Conservation (phyloP, 2,329 filamentous ascomycete species). For the Fusarium globosum region DNA sequence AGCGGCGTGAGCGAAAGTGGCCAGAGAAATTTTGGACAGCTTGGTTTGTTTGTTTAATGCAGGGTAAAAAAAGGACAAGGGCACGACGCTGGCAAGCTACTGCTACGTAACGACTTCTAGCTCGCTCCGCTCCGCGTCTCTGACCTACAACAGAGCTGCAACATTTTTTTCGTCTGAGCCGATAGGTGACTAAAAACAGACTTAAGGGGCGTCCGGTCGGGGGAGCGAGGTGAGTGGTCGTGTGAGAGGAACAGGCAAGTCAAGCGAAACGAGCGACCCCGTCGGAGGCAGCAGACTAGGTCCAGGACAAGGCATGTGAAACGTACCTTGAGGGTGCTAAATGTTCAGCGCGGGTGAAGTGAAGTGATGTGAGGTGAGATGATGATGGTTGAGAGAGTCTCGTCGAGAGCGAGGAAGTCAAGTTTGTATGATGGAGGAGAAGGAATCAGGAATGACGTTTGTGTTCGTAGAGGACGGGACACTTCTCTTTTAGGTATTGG, state of each 20-base stretch:
- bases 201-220: constrained; percentile 39
- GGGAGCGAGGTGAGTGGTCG: constrained; percentile 28
- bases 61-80: constrained; percentile 33
- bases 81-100: constrained; percentile 22
- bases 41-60: constrained; percentile 23
- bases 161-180: constrained; percentile 15
- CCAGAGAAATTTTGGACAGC: constrained; percentile 39
- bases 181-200: constrained; percentile 23
- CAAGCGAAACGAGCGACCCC: constrained; percentile 41
- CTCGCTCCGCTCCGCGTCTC: constrained; percentile 32
- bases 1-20: constrained; percentile 43
- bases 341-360: background rate
- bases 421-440: constrained; percentile 13
- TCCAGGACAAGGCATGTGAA: constrained; percentile 24
- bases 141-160: constrained; percentile 26
- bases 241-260: constrained; percentile 41
- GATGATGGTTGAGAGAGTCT: constrained; percentile 3
- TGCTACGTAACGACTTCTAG: constrained; percentile 35
- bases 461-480: constrained; percentile 24
- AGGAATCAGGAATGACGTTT: constrained; percentile 36
- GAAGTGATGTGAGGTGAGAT: background rate
- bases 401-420: constrained; percentile 1
- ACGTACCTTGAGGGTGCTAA: constrained; percentile 34
- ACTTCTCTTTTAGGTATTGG: constrained; percentile 29
- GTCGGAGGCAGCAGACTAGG: constrained; percentile 21